Percentiles rank a stretch among this genome's conserved stretches.
These are phyloP conservation scores for Entomortierella beljakovae DNA, from an alignment of 192 early-diverging fungal species.

Conservation along the genomic window DNA sequence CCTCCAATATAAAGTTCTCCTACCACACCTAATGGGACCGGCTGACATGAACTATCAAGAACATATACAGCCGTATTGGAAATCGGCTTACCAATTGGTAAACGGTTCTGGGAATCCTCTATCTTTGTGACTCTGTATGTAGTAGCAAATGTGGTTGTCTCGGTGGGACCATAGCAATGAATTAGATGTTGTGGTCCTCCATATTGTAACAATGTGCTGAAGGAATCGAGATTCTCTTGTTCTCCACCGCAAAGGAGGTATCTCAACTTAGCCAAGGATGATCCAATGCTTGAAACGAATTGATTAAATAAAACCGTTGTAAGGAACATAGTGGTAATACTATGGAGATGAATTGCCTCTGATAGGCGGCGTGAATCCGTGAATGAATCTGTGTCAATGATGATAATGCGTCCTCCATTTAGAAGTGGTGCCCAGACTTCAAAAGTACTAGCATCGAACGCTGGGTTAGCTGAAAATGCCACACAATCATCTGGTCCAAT, in stretches of 20 bases:
- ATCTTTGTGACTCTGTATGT: background rate
- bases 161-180: slow-evolving; percentile 43
- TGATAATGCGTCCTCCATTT: slow-evolving; percentile 1
- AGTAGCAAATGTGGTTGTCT: slow-evolving; percentile 9
- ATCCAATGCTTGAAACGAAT: slow-evolving; percentile 4
- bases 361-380: background rate
- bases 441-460: background rate
- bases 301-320: slow-evolving; percentile 6
- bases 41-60: slow-evolving; percentile 1
- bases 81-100: slow-evolving; percentile 6
- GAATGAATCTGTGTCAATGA: slow-evolving; percentile 3
- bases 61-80: slow-evolving; percentile 6
- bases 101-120: slow-evolving; percentile 4
- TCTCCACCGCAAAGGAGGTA: slow-evolving; percentile 2
- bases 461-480: slow-evolving; percentile 1
- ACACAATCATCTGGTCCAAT: slow-evolving; percentile 2
- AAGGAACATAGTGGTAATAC: background rate
- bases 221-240: background rate
- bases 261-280: slow-evolving; percentile 2
- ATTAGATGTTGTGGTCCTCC: slow-evolving; percentile 15
- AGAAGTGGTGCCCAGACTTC: slow-evolving; percentile 9
- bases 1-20: slow-evolving; percentile 57
- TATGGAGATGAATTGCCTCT: background rate
- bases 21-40: slow-evolving; percentile 46
- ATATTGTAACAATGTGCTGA: background rate